A percentile compares a stretch with the other conserved stretches of the same genome.
Evolutionary conservation across 179 eudicot genomes (phyloP).

Genomic region (Corrigiola litoralis): DNA sequence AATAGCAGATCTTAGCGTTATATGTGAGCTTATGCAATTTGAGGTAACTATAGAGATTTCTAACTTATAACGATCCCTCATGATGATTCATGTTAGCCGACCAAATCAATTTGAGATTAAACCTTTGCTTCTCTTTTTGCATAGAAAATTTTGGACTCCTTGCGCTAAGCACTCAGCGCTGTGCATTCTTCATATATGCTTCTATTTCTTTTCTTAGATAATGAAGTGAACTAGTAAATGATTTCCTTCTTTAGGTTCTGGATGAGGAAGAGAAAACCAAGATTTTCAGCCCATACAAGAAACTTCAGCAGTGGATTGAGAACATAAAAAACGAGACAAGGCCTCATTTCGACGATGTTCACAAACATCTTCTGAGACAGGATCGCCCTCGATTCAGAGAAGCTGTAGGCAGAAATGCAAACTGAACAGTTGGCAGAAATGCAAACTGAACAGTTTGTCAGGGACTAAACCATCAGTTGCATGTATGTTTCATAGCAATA

Average conservation of each 20-base stretch:
- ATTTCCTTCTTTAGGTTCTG: conserved; percentile 33
- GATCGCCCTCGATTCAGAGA: conserved; percentile 18
- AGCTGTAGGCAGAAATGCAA: conserved; percentile 15
- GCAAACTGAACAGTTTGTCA: conserved; percentile 10
- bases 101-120: too few species aligned
- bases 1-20: conserved; percentile 70
- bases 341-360: conserved; percentile 69
- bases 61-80: too few species aligned
- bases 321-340: conserved; percentile 44
- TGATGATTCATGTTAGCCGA: too few species aligned
- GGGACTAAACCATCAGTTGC: too few species aligned
- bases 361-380: conserved; percentile 27
- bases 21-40: conserved; percentile 74
- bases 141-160: not conserved
- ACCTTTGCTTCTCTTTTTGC: too few species aligned
- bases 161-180: not conserved
- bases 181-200: not conserved
- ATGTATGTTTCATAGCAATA: not conserved
- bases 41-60: too few species aligned
- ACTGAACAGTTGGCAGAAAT: conserved; percentile 14
- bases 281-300: conserved; percentile 48
- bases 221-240: too few species aligned
- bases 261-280: conserved; percentile 38
- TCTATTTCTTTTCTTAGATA: too few species aligned
- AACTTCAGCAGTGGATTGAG: conserved; percentile 57